Evolutionary conservation across 306 rosid genomes (phyloP).

Genomic region (Rosa multiflora): DNA sequence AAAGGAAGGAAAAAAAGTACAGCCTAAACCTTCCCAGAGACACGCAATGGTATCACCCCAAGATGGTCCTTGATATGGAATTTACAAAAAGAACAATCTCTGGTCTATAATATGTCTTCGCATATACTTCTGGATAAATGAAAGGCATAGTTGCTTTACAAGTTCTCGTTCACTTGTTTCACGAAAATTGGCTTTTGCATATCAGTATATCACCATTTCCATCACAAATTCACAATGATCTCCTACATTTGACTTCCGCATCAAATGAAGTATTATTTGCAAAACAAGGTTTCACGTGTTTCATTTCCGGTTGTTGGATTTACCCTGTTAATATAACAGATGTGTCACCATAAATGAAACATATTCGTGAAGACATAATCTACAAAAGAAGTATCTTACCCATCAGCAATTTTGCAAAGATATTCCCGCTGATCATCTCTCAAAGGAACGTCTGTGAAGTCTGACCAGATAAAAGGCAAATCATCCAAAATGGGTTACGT

Average conservation of each 20-base stretch:
- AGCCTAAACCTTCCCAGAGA: not conserved
- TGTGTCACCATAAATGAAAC: conserved; percentile 18
- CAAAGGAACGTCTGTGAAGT: conserved; percentile 92
- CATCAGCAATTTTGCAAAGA: conserved; percentile 90
- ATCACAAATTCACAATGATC: conserved; percentile 6
- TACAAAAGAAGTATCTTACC: conserved; percentile 40
- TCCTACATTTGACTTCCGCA: not conserved
- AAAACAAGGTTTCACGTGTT: conserved; percentile 86
- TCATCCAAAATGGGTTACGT: conserved; percentile 13
- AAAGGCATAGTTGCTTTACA: conserved; percentile 4
- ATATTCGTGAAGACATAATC: conserved; percentile 10
- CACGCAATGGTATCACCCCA: not conserved
- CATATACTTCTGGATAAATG: not conserved
- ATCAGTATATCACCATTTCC: conserved; percentile 18
- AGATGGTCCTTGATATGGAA: not conserved
- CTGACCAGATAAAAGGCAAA: conserved; percentile 40
- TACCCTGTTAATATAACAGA: conserved; percentile 53
- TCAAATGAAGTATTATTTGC: conserved; percentile 50
- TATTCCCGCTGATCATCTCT: conserved; percentile 90
- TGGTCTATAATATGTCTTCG: not conserved
- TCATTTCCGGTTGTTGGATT: conserved; percentile 87
- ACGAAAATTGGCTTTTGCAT: conserved; percentile 27
- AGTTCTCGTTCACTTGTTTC: conserved; percentile 7
- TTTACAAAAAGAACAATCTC: not conserved
- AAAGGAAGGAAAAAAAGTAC: not conserved